Base-by-base conservation (phyloP, 1,284 basidiomycete genomes). In the Agaricales sp. region DNA sequence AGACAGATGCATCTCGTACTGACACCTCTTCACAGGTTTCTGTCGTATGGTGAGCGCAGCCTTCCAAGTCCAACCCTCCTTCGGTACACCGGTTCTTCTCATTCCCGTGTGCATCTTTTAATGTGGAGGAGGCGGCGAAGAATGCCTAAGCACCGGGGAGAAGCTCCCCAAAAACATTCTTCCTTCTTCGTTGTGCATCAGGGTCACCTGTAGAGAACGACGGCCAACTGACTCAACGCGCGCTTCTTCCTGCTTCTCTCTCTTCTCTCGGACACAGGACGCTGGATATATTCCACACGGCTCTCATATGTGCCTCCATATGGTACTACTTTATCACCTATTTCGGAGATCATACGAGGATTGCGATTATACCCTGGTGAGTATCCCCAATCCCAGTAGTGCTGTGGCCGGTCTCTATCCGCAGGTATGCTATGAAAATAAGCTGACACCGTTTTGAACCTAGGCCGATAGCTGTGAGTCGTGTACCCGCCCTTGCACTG, bases 251-350 rank as follows among this genome's bases (percentile, higher is more conserved):
- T 38, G 50, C 53, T 19, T 51, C 49, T 21, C 48, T 37, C n/a
- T n/a, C n/a, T n/a, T n/a, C n/a, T 52, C 53, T 24, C 49, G 47
- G 44, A 45, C 45, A 20, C 18, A 67, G 63, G 64, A 4, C 53
- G 2, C 51, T 67, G 21, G 64, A 65, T 48, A 4, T 61, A 3
- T 30, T 55, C 4, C 63, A 64, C 48, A 61, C 59, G 13, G 51
- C 50, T 3, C 55, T 67, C 22, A 54, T 66, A n/a, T 61, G 59
- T 53, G 52, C 57, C 2, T 54, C 62, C n/a, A 56, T 67, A 39
- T 70, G 67, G 67, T 45, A 55, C 4, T 70, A 66, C 48, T 49
- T 66, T n/a, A 61, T 68, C 25, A 47, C 48, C 2, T 44, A 62
- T 45, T 64, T 61, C 45, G 61, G 61, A 2, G 49, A 60, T 38